Evolutionary conservation across 345 rosid species (phyloP), one percentile per base, ranked within the genome.

Genomic region (Dipteronia dyeriana): DNA sequence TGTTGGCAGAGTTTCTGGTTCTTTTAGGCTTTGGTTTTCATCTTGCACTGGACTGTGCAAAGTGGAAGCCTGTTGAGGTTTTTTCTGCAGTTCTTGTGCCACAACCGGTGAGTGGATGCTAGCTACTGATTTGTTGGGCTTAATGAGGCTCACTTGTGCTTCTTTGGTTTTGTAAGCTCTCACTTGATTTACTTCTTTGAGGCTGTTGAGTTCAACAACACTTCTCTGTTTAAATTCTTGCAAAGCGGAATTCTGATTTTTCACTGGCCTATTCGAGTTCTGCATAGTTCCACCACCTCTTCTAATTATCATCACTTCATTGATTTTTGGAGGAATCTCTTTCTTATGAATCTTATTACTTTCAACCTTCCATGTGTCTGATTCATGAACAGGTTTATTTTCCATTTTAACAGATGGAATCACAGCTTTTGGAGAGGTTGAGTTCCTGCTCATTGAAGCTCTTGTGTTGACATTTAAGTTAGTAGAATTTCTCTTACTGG

Each of bases 171-270:
- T 81, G 77, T 62, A 61, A 45, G 59, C 51, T 76, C 75, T 83
- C 53, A 41, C 59, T 67, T 79, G 80, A n/a, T 81, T 86, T 20
- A 57, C 74, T 71, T 84, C 87, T 73, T 69, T 80, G 13, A 69
- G 54, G 45, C 54, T 74, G 70, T 25, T 29, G 63, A 76, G 65
- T 83, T 78, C 80, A 54, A 82, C 81, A 25, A 81, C 81, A 25
- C 54, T 78, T 68, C 53, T 86, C 45, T 79, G 86, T 69, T 76
- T 87, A 2, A 54, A 80, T 79, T 84, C 89, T 75, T 82, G 86
- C 71, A 71, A 61, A 67, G 49, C 31, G 65, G 83, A 79, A 76
- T 45, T 78, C 73, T 71, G 87, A 66, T 74, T 81, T 80, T 83
- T 87, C 45, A 13, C 62, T 13, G 78, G 79, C 83, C 76, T 85